phyloP scores from a whole-genome alignment of 2,329 filamentous ascomycete species.

The Camillea tinctor region DNA sequence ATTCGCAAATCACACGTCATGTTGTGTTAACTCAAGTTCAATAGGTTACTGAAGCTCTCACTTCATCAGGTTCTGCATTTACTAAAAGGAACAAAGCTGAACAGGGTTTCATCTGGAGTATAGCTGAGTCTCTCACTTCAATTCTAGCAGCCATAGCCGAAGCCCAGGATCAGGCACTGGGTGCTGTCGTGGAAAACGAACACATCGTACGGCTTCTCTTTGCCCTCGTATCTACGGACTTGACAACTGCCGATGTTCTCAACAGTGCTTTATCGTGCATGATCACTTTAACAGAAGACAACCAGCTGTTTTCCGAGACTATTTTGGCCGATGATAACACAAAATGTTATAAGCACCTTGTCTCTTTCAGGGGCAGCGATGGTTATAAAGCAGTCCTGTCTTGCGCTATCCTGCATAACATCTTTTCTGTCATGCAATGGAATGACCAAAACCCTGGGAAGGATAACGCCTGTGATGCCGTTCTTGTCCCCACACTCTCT shows the following conservation, averaged over 20 bases:
- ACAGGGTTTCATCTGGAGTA: slow-evolving; percentile 52
- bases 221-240: slow-evolving; percentile 44
- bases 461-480: slow-evolving; percentile 49
- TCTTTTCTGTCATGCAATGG: slow-evolving; percentile 55
- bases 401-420: slow-evolving; percentile 62
- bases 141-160: slow-evolving; percentile 56
- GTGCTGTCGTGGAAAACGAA: slow-evolving; percentile 49
- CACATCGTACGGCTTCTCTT: slow-evolving; percentile 55
- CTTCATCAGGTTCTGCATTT: slow-evolving; percentile 40
- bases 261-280: slow-evolving; percentile 55
- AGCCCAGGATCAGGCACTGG: slow-evolving; percentile 59
- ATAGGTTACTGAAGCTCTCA: slow-evolving; percentile 45
- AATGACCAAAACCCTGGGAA: slow-evolving; percentile 49
- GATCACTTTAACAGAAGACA: slow-evolving; percentile 60
- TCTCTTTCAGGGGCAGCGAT: slow-evolving; percentile 46
- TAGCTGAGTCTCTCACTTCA: slow-evolving; percentile 52
- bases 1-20: neutral
- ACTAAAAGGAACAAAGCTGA: slow-evolving; percentile 52
- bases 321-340: slow-evolving; percentile 50
- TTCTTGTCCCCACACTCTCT: slow-evolving; percentile 46
- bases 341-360: slow-evolving; percentile 49
- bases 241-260: slow-evolving; percentile 41
- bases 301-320: slow-evolving; percentile 49
- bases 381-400: slow-evolving; percentile 53
- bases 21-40: neutral